A percentile compares a stretch with the other conserved stretches of the same genome.
Conservation (phyloP, 768 basidiomycete genomes). For the Sporobolomyces pararoseus region DNA sequence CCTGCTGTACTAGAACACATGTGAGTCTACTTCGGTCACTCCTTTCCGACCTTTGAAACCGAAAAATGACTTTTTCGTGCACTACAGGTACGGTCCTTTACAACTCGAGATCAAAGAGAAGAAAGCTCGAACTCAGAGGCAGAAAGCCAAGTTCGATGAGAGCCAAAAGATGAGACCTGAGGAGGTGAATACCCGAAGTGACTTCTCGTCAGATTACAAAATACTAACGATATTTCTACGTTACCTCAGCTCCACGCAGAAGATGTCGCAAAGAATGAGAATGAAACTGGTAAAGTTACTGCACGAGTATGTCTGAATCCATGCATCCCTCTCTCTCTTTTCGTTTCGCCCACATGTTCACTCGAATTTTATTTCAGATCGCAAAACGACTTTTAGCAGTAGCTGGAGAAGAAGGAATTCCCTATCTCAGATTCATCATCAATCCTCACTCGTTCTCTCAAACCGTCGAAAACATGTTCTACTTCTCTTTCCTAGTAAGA, state of each 20-base stretch:
- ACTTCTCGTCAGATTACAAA: too few relatives aligned
- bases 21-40: conserved; percentile 53
- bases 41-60: not conserved
- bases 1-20: conserved; percentile 83
- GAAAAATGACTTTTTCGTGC: not conserved
- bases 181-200: conserved; percentile 54
- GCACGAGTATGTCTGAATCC: conserved; percentile 59
- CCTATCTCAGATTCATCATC: conserved; percentile 79
- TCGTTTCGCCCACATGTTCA: too few relatives aligned
- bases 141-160: conserved; percentile 68
- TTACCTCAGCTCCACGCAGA: conserved; percentile 63
- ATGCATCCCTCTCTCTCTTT: conserved; percentile 3
- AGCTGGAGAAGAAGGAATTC: conserved; percentile 55
- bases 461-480: conserved; percentile 94
- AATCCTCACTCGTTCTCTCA: conserved; percentile 89
- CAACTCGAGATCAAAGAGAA: conserved; percentile 58
- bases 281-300: conserved; percentile 87
- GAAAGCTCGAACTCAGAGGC: conserved; percentile 42
- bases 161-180: conserved; percentile 67
- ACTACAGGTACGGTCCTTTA: conserved; percentile 79
- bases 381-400: conserved; percentile 57
- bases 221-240: not conserved
- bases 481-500: conserved; percentile 71
- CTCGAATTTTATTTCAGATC: too few relatives aligned
- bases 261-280: conserved; percentile 75